Evolutionary conservation across 2,329 filamentous ascomycete species (phyloP).

Genomic region (Colletotrichum incanum): DNA sequence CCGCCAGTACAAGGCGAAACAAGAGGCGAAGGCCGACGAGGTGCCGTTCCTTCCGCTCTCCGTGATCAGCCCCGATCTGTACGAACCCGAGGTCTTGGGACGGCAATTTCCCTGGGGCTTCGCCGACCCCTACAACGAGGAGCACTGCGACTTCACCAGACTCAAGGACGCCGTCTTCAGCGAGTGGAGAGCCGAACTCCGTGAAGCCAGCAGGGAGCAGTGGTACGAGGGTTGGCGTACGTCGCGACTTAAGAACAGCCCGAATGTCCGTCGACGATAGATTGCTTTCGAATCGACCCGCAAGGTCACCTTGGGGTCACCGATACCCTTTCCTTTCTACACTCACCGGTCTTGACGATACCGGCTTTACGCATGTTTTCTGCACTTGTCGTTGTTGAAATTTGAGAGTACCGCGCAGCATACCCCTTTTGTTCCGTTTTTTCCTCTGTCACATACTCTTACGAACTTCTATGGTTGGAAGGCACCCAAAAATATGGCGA

Average conservation of each 20-base stretch:
- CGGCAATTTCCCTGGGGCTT: slow-evolving; percentile 97
- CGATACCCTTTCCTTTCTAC: slow-evolving; percentile 43
- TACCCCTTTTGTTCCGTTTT: slow-evolving; percentile 50
- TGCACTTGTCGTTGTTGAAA: slow-evolving; percentile 43
- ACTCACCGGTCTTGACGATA: not conserved
- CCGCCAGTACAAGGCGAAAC: slow-evolving; percentile 61
- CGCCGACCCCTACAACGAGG: slow-evolving; percentile 90
- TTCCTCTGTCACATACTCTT: slow-evolving; percentile 43
- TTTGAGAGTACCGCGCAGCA: slow-evolving; percentile 53
- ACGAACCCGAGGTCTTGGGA: slow-evolving; percentile 85
- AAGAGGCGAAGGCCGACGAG: slow-evolving; percentile 66
- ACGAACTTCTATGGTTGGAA: slow-evolving; percentile 42
- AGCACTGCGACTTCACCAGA: slow-evolving; percentile 94
- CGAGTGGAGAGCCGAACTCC: slow-evolving; percentile 93
- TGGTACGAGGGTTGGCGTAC: slow-evolving; percentile 98
- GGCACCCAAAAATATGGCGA: slow-evolving; percentile 32
- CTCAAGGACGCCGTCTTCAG: slow-evolving; percentile 93
- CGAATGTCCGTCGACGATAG: slow-evolving; percentile 56
- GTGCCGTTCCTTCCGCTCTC: slow-evolving; percentile 87
- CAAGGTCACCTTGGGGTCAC: slow-evolving; percentile 6
- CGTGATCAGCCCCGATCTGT: slow-evolving; percentile 93
- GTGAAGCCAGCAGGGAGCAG: slow-evolving; percentile 89
- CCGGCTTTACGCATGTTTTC: slow-evolving; percentile 29
- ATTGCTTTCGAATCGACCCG: slow-evolving; percentile 18
- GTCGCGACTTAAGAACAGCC: slow-evolving; percentile 72